These are phyloP conservation scores for Linaria vulgaris DNA, from an alignment of 257 asterid species.

Conservation along the genomic window DNA sequence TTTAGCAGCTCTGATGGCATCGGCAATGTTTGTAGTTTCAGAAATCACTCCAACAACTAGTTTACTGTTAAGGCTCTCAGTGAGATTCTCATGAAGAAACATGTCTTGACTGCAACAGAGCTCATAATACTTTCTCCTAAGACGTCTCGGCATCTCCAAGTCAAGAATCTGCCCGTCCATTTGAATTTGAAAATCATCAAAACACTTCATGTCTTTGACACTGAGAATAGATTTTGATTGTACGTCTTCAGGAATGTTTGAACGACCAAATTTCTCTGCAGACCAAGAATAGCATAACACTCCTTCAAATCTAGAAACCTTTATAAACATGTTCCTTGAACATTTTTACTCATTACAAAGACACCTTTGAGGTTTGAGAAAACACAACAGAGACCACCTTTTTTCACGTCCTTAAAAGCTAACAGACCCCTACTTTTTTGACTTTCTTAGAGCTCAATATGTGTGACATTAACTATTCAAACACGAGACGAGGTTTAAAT, in stretches of 20 bases:
- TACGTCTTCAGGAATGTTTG: conserved; percentile 27
- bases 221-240: conserved; percentile 25
- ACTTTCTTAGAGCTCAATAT: too few relatives aligned
- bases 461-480: too few relatives aligned
- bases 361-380: neutral
- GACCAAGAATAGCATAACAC: neutral
- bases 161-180: conserved; percentile 39
- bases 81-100: conserved; percentile 43
- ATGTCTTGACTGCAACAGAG: conserved; percentile 41
- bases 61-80: conserved; percentile 37
- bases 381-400: too few relatives aligned
- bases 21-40: conserved; percentile 47
- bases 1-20: conserved; percentile 42
- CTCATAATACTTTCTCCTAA: conserved; percentile 36
- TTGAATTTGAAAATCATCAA: conserved; percentile 34
- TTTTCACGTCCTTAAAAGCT: too few relatives aligned
- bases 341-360: neutral
- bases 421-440: too few relatives aligned
- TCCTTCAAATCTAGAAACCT: neutral
- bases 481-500: too few relatives aligned
- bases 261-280: conserved; percentile 20
- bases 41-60: conserved; percentile 43
- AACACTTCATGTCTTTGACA: conserved; percentile 37
- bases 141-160: conserved; percentile 33
- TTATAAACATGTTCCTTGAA: neutral